These are phyloP conservation scores for Pichia sp. DNA, from an alignment of 1,139 yeast species.

Conservation along the genomic window DNA sequence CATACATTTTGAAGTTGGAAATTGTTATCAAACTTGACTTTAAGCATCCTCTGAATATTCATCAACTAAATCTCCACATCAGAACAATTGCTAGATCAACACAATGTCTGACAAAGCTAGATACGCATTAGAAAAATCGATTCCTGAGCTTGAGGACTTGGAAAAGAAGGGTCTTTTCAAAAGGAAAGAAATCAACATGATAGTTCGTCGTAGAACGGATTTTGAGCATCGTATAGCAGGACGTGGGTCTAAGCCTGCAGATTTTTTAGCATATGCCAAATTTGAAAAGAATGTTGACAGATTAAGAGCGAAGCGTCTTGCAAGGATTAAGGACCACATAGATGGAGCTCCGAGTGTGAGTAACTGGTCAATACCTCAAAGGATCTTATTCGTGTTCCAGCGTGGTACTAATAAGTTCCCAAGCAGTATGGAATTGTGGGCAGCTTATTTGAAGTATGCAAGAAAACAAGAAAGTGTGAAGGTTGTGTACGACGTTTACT, in stretches of 20 bases:
- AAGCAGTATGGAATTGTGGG: conserved; percentile 74
- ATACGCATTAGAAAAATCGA: conserved; percentile 61
- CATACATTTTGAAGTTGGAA: no score
- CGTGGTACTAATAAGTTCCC: conserved; percentile 82
- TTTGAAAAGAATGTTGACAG: conserved; percentile 80
- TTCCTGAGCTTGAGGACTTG: conserved; percentile 90
- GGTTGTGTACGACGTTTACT: conserved; percentile 76
- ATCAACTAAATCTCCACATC: neutral
- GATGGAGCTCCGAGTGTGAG: conserved; percentile 60
- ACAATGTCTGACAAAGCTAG: conserved; percentile 49
- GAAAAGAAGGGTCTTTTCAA: conserved; percentile 76
- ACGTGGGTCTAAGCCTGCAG: conserved; percentile 75
- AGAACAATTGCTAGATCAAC: neutral
- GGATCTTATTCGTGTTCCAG: conserved; percentile 79
- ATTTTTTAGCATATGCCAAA: conserved; percentile 72
- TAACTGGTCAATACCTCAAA: conserved; percentile 83
- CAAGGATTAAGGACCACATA: conserved; percentile 50
- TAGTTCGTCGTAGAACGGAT: conserved; percentile 92
- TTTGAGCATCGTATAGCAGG: conserved; percentile 89
- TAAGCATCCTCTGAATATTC: no score
- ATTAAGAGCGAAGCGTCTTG: conserved; percentile 67
- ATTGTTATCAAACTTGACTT: no score
- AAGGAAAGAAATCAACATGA: conserved; percentile 72
- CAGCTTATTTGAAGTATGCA: conserved; percentile 67
- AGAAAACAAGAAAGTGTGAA: conserved; percentile 71